Percentiles rank a stretch among this genome's conserved stretches.
Conservation (phyloP, 2,329 filamentous ascomycete species). For the Myriosclerotinia duriaeana region DNA sequence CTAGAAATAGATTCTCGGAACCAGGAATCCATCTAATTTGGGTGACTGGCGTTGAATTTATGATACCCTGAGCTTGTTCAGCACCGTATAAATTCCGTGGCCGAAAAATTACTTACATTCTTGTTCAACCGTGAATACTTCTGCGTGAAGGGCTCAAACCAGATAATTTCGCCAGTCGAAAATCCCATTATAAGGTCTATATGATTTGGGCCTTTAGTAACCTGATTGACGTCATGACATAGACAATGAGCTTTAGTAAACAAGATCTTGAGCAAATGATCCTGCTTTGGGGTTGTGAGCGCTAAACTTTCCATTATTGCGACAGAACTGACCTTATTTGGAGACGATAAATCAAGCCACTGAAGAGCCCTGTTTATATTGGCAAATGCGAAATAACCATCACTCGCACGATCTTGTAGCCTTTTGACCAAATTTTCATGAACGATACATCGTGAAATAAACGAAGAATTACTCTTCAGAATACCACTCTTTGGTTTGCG, state of each 20-base stretch:
- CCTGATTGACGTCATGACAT: slow-evolving; percentile 85
- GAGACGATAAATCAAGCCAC: slow-evolving; percentile 86
- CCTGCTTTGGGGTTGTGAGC: slow-evolving; percentile 55
- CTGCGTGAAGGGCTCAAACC: slow-evolving; percentile 96
- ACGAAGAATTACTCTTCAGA: slow-evolving; percentile 97
- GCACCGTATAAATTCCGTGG: neutral
- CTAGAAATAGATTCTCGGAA: slow-evolving; percentile 89
- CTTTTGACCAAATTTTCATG: slow-evolving; percentile 80
- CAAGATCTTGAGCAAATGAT: slow-evolving; percentile 91
- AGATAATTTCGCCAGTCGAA: slow-evolving; percentile 94
- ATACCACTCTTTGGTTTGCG: slow-evolving; percentile 98
- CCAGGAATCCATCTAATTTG: slow-evolving; percentile 92
- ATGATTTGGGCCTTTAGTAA: slow-evolving; percentile 77
- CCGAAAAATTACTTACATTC: slow-evolving; percentile 58
- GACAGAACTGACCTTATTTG: slow-evolving; percentile 55
- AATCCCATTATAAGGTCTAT: slow-evolving; percentile 94
- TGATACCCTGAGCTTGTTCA: slow-evolving; percentile 63
- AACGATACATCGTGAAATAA: slow-evolving; percentile 93
- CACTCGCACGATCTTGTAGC: slow-evolving; percentile 71
- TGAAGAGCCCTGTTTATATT: slow-evolving; percentile 96
- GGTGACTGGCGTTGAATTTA: slow-evolving; percentile 81
- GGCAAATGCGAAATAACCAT: slow-evolving; percentile 86
- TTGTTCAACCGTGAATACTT: slow-evolving; percentile 96
- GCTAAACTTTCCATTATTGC: neutral
- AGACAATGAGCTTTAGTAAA: slow-evolving; percentile 96